phyloP scores from a whole-genome alignment of 495 filamentous ascomycete species.

The Aspergillus conjunctus region DNA sequence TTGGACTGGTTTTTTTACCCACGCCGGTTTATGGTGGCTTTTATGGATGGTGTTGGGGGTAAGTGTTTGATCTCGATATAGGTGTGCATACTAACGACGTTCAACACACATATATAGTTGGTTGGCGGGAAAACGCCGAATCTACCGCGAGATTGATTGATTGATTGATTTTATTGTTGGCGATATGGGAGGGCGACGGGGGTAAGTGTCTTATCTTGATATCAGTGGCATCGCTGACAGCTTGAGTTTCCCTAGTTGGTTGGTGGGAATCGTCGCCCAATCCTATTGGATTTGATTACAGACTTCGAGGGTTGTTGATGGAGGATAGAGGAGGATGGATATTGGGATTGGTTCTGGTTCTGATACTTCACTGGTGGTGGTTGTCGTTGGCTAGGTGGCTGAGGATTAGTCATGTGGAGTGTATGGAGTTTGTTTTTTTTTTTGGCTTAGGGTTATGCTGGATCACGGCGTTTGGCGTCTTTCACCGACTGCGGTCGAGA shows the following conservation, averaged over 20 bases:
- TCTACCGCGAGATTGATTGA: background rate
- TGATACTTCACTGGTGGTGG: background rate
- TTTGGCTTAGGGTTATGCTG: too few relatives aligned
- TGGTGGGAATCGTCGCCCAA: constrained; percentile 5
- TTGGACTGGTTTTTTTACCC: background rate
- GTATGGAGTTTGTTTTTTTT: background rate
- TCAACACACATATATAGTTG: background rate
- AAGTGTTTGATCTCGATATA: constrained; percentile 6
- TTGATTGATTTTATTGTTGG: too few relatives aligned
- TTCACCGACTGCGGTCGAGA: too few relatives aligned
- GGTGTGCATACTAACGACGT: background rate
- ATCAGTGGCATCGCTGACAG: too few relatives aligned
- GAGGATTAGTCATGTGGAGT: background rate
- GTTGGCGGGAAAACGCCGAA: background rate
- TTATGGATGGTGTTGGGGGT: constrained; percentile 18
- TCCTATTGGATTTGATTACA: background rate
- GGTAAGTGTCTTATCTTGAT: too few relatives aligned
- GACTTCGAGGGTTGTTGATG: background rate
- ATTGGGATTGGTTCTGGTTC: background rate
- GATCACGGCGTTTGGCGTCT: too few relatives aligned
- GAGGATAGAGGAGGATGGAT: background rate
- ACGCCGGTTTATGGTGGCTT: background rate
- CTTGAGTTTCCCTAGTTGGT: constrained; percentile 5
- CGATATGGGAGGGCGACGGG: too few relatives aligned
- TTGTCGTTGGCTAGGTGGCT: too few relatives aligned